Evolutionary conservation across 805 yeast genomes (phyloP).

Genomic region (Helenozyma baotianmanensis): DNA sequence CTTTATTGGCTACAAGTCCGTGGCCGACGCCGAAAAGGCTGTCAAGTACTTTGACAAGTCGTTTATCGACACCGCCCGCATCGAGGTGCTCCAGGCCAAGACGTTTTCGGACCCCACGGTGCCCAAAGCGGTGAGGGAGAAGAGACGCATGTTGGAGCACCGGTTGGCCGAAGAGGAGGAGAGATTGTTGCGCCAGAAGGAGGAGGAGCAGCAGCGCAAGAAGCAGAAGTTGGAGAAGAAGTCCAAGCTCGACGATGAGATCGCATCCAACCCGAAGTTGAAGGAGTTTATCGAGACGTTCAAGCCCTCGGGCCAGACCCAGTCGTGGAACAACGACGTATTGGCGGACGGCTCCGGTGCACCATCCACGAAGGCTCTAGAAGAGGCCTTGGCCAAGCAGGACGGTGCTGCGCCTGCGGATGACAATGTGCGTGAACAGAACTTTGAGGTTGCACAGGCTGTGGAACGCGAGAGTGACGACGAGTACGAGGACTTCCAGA

Average conservation of each 20-base stretch:
- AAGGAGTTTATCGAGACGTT: slow-evolving; percentile 79
- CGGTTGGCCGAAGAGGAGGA: slow-evolving; percentile 39
- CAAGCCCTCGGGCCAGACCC: slow-evolving; percentile 66
- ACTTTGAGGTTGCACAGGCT: slow-evolving; percentile 30
- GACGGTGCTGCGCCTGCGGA: slow-evolving; percentile 10
- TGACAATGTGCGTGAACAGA: not conserved
- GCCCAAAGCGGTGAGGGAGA: slow-evolving; percentile 52
- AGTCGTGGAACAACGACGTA: slow-evolving; percentile 72
- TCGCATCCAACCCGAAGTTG: slow-evolving; percentile 60
- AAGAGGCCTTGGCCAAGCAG: slow-evolving; percentile 33
- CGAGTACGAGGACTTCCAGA: slow-evolving; percentile 45
- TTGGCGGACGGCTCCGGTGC: slow-evolving; percentile 43
- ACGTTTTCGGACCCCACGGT: slow-evolving; percentile 80
- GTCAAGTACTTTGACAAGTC: slow-evolving; percentile 70
- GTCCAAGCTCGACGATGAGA: slow-evolving; percentile 52
- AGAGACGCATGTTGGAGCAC: slow-evolving; percentile 40
- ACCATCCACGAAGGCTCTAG: slow-evolving; percentile 42
- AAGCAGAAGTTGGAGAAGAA: slow-evolving; percentile 32
- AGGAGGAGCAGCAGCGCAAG: slow-evolving; percentile 34
- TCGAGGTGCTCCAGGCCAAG: slow-evolving; percentile 79
- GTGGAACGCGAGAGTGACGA: slow-evolving; percentile 47
- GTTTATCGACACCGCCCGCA: slow-evolving; percentile 75
- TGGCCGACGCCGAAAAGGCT: slow-evolving; percentile 72
- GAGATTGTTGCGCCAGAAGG: slow-evolving; percentile 33
- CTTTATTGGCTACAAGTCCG: slow-evolving; percentile 78